Percentiles rank a stretch among this genome's conserved stretches.
These are phyloP conservation scores for Colletotrichum eremochloae DNA, from an alignment of 2,329 filamentous ascomycete species.

Conservation along the genomic window DNA sequence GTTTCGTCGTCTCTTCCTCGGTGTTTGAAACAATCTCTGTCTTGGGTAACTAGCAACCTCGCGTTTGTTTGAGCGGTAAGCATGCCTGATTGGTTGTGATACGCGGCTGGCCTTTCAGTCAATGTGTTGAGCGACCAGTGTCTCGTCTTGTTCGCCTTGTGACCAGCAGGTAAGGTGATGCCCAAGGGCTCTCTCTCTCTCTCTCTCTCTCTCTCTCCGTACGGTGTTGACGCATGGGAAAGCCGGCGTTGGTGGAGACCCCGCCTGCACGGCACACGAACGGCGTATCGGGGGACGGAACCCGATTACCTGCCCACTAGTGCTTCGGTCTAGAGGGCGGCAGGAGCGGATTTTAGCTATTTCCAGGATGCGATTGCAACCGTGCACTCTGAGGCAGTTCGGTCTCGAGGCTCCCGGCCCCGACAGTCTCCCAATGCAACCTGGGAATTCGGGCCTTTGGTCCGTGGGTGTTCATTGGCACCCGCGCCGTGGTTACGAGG, in stretches of 20 bases:
- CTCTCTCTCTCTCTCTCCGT: not conserved
- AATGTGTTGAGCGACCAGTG: not conserved
- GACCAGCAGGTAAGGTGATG: not conserved
- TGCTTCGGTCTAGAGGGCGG: not conserved
- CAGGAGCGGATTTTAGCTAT: not conserved
- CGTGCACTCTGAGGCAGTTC: constrained; percentile 10
- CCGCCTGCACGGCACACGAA: not conserved
- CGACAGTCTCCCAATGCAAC: constrained; percentile 16
- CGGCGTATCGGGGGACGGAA: not conserved
- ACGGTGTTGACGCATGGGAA: not conserved
- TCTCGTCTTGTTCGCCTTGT: constrained; percentile 32
- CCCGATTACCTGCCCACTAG: not conserved
- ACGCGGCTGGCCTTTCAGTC: constrained; percentile 4
- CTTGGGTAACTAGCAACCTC: constrained; percentile 33
- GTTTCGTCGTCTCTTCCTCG: constrained; percentile 35
- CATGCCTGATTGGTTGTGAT: constrained; percentile 1
- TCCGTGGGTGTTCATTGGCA: constrained; percentile 3
- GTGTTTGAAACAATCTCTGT: constrained; percentile 38
- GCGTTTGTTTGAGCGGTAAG: constrained; percentile 8
- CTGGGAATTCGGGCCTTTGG: constrained; percentile 32
- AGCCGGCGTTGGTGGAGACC: not conserved
- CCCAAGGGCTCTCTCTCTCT: not conserved
- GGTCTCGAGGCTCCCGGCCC: constrained; percentile 7
- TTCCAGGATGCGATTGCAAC: constrained; percentile 8
- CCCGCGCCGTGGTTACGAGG: constrained; percentile 20